Conservation (phyloP, 2,329 filamentous ascomycete species). For the Cercospora beticola region DNA sequence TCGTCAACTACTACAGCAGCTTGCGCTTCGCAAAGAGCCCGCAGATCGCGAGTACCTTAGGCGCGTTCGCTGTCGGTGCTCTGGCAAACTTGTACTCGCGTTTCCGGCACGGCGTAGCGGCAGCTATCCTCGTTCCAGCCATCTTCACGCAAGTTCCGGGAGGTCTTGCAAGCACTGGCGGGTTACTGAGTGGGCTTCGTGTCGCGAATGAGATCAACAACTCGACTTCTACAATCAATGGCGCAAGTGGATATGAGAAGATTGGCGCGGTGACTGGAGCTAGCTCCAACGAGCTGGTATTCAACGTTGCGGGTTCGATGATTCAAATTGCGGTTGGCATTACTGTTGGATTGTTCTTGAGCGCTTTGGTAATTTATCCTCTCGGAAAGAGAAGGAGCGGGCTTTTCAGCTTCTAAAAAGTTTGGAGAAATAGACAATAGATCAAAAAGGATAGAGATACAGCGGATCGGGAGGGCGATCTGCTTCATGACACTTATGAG, state of each 20-base stretch:
- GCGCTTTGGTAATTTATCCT: conserved; percentile 50
- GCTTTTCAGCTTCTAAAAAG: conserved; percentile 41
- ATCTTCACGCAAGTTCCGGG: conserved; percentile 59
- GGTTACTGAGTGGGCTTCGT: conserved; percentile 42
- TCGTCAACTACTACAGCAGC: conserved; percentile 71
- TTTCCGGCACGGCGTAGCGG: conserved; percentile 73
- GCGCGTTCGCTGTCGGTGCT: conserved; percentile 72
- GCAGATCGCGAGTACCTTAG: conserved; percentile 73
- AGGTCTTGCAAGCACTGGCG: conserved; percentile 13
- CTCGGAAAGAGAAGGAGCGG: conserved; percentile 49
- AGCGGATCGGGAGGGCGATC: not conserved
- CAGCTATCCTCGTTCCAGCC: conserved; percentile 78
- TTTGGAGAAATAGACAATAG: not conserved
- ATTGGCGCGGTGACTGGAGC: conserved; percentile 19
- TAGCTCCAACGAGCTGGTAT: conserved; percentile 44
- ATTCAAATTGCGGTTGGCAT: conserved; percentile 54
- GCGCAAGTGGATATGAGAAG: conserved; percentile 40
- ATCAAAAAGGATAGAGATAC: not conserved
- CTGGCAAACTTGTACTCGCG: conserved; percentile 76
- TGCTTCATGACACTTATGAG: conserved; percentile 2
- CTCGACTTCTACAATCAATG: conserved; percentile 33
- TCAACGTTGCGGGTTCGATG: conserved; percentile 50
- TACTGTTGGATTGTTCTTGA: conserved; percentile 51
- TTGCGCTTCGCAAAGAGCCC: conserved; percentile 66
- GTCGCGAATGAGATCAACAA: conserved; percentile 49